Evolutionary conservation across 352 stramenopile species (phyloP).

Genomic region (Pythium monospermum): DNA sequence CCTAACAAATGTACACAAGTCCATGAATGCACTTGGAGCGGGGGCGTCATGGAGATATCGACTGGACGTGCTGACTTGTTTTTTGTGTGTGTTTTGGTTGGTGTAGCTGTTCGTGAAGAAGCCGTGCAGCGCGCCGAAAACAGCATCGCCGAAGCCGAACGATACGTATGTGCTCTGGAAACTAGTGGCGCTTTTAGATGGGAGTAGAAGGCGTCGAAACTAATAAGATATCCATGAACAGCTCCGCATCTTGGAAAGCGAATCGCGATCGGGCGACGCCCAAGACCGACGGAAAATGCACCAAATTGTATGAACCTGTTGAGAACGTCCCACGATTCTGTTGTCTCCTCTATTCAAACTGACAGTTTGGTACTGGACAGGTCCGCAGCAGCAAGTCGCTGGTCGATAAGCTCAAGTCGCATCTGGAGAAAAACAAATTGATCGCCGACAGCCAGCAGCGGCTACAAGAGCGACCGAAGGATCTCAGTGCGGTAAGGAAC

Average conservation of each 20-base stretch:
- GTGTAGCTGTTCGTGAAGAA: conserved; percentile 42
- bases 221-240: conserved; percentile 6
- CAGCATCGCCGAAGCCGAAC: conserved; percentile 74
- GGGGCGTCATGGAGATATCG: no score
- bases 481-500: conserved; percentile 28
- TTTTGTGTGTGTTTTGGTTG: conserved; percentile 2
- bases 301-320: conserved; percentile 36
- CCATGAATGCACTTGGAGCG: not conserved
- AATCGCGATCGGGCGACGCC: conserved; percentile 68
- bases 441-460: conserved; percentile 70
- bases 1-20: conserved; percentile 16
- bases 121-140: conserved; percentile 45
- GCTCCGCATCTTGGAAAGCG: conserved; percentile 81
- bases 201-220: no score
- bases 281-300: conserved; percentile 83
- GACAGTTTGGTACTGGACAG: conserved; percentile 10
- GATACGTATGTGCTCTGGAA: conserved; percentile 50
- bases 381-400: conserved; percentile 80
- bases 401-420: conserved; percentile 84
- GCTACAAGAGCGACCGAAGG: conserved; percentile 33
- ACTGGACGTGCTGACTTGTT: no score
- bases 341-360: not conserved
- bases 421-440: conserved; percentile 70
- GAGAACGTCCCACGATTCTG: not conserved
- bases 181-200: no score